Evolutionary conservation across 2,329 filamentous ascomycete species (phyloP).

Genomic region (Pyrenochaeta sp.): DNA sequence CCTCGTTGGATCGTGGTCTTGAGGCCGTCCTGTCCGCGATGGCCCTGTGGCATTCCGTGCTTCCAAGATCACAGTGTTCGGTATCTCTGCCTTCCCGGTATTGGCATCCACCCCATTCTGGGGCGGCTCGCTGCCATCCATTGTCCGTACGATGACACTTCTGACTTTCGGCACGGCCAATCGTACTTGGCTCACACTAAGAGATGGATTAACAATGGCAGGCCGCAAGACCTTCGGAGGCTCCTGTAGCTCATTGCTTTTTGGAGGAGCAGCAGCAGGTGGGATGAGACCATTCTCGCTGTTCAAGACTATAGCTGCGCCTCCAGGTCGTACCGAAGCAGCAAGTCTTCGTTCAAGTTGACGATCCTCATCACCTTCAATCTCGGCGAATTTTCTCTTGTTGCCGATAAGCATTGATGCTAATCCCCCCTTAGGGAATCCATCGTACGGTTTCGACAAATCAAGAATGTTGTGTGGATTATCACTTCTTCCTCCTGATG

Average conservation of each 20-base stretch:
- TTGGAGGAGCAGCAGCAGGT: constrained; percentile 65
- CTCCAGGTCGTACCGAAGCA: constrained; percentile 69
- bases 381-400: constrained; percentile 80
- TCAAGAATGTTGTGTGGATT: constrained; percentile 85
- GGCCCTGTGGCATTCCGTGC: constrained; percentile 79
- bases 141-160: constrained; percentile 79
- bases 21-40: constrained; percentile 65
- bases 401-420: constrained; percentile 88
- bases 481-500: constrained; percentile 69
- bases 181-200: constrained; percentile 82
- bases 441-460: constrained; percentile 92
- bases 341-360: constrained; percentile 67
- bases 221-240: constrained; percentile 86
- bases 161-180: constrained; percentile 88
- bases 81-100: constrained; percentile 59
- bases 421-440: constrained; percentile 87
- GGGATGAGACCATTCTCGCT: constrained; percentile 80
- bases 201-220: constrained; percentile 82
- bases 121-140: constrained; percentile 69
- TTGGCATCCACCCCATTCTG: constrained; percentile 54
- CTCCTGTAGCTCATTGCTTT: constrained; percentile 50
- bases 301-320: constrained; percentile 78
- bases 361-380: constrained; percentile 79
- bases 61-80: constrained; percentile 79
- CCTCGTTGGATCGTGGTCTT: constrained; percentile 82